Evolutionary conservation across 495 filamentous ascomycete species (phyloP), one percentile per base, ranked within the genome.

Genomic region (Cairneyella variabilis): DNA sequence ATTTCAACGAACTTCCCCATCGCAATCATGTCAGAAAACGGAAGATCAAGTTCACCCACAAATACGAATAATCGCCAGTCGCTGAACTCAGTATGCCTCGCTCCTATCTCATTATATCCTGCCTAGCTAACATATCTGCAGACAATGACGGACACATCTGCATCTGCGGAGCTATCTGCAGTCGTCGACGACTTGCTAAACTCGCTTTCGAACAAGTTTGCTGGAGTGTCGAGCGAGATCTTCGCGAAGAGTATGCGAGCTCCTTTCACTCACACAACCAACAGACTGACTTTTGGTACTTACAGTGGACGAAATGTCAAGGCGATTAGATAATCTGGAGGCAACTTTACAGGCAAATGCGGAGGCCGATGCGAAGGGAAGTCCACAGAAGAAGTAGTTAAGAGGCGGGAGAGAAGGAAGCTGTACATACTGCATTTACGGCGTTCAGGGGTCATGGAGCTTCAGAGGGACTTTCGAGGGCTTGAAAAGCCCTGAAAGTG

Each of bases 291-390:
- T n/a, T n/a, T n/a, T 6, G 14, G 21, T 14, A 3, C 1, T 22
- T 32, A 26, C 57, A 96, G 91, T 97, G 84, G 92, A 97, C 61
- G 93, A 96, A 50, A 97, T 97, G 92, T 85, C 89, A 11, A 77
- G 85, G 54, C 85, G 92, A 16, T 70, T 97, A 3, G 92, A 97
- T 65, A 88, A 85, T 44, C 79, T 97, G 28, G 92, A 97, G 68
- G 76, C 86, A 37, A 84, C 85, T 16, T 69, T 91, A 27, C 74
- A 79, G 59, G 71, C 73, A 9, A 74, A 66, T 48, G 74, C 74
- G 46, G 73, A 78, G 25, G 57, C 47, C 22, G 53, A 57, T 45
- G 53, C 53, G 4, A 76, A 71, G 27, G 34, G 56, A 16, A 61
- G 63, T 32, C 56, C 57, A 2, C 60, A 57, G 34, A 56, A 64